Evolutionary conservation across 1,284 basidiomycete genomes (phyloP), one percentile per base, ranked within the genome.

Genomic region (Anthracocystis panici-leucophaei): DNA sequence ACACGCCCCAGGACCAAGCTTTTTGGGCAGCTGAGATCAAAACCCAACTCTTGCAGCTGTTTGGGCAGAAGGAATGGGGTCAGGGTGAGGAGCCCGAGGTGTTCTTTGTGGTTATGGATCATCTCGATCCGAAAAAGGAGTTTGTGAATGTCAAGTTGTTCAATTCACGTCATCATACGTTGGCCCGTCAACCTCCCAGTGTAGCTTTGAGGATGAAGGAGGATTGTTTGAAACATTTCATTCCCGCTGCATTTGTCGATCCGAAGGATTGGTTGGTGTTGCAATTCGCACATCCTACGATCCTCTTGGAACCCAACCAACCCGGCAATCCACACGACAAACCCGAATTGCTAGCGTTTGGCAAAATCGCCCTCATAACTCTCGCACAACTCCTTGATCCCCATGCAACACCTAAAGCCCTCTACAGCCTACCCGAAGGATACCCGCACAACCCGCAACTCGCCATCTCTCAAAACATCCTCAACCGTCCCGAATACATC

Each of bases 71-170:
- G 2, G 16, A 5, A 1, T 58, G 51, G 38, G 25, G 14, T 4
- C 20, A 16, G 8, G 45, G 46, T 2, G 21, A 45, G 8, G 52
- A 59, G 12, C 52, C 64, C 0, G 23, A 31, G 9, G 40, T 66
- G 2, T 44, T 21, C 3, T 66, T 60, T 18, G 46, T 57, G 1
- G 49, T 4, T 3, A 27, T 27, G 27, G 1, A n/a, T 60, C 4
- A 23, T 41, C 2, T 16, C 14, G 1, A 42, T 27, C 27, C 50
- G 0, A 5, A 38, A 8, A 2, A 51, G 16, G 31, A 55, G 6
- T 60, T 66, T 46, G 51, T 66, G 7, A 57, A 66, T 20, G 44
- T 66, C 16, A 31, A 11, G 3, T 31, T 46, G n/a, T 49, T 27
- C 20, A 18, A 21, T 5, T 23, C n/a, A 1, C 5, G 10, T 2